Evolutionary conservation across 1,284 basidiomycete species (phyloP), one percentile per base, ranked within the genome.

Genomic region (Melampsora medusae): DNA sequence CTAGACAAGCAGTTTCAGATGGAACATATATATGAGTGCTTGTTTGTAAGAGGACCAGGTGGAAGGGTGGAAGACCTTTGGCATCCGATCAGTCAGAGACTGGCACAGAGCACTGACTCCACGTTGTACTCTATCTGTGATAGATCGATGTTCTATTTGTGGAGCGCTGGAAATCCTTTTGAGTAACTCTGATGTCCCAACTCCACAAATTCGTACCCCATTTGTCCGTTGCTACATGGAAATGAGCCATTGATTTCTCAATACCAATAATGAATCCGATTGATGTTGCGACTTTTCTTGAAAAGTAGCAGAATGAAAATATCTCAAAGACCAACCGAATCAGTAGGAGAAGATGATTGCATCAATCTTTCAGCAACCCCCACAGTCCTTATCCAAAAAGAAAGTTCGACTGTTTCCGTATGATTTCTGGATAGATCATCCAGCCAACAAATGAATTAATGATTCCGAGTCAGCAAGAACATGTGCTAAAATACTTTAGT

Each of bases 41-140:
- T 16, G 28, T 12, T 19, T 38, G 31, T 71, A 28, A n/a, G 12
- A 12, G 22, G 2, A 0, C 9, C 22, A 0, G 28, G 22, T 59
- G 28, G 6, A 16, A 25, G 10, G 1, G 0, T 25, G n/a, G 16
- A 25, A 59, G 22, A 59, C 53, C 53, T 59, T 59, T 10, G 53
- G 53, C 53, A 59, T 59, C 17, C 53, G 53, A 59, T 59, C 53
- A 7, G 17, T 59, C 9, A 59, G 28, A 59, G 53, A 59, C n/a
- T 59, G n/a, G 6, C 53, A 59, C 53, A 59, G n/a, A 59, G 53
- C 28, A 22, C 17, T n/a, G 22, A 31, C 19, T 10, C 53, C 53
- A 25, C 53, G n/a, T 28, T 59, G 22, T 5, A 59, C 53, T 25
- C 10, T 25, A 10, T 59, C 53, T 28, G 28, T 9, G 17, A 59